phyloP scores from a whole-genome alignment of 257 asterid species.

The Solanum infundibuliforme region DNA sequence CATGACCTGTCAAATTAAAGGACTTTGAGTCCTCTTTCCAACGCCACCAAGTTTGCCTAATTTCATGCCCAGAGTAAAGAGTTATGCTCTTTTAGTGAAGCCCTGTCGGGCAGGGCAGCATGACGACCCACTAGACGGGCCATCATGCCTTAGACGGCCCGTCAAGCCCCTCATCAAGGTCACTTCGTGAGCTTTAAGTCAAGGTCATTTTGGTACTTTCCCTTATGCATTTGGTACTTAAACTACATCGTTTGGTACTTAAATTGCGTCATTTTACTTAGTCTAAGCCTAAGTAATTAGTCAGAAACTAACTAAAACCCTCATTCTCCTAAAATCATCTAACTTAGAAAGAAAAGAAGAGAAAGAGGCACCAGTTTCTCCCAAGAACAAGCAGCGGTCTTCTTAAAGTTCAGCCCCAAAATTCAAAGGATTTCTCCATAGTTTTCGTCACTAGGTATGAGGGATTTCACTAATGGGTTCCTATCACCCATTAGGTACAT shows the following conservation, averaged over 20 bases:
- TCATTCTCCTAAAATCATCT: not conserved
- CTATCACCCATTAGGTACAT: not conserved
- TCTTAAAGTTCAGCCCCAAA: not conserved
- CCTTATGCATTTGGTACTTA: not conserved
- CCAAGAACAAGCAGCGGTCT: not conserved
- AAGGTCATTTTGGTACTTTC: no score
- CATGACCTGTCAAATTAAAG: not conserved
- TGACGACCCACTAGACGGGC: not conserved
- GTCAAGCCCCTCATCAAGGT: not conserved
- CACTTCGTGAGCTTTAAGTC: not conserved
- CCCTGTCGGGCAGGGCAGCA: rapidly evolving
- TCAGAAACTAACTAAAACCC: not conserved
- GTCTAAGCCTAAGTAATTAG: not conserved
- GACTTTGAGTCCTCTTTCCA: not conserved
- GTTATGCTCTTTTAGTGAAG: not conserved
- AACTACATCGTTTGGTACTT: not conserved
- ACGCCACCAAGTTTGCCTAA: not conserved
- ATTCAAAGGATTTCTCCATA: not conserved
- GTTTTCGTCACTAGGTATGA: not conserved
- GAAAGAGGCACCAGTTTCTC: not conserved
- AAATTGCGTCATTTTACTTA: not conserved
- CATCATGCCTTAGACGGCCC: not conserved
- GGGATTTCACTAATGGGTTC: no score
- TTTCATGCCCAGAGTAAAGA: rapidly evolving
- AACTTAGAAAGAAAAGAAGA: not conserved